A percentile compares a stretch with the other conserved stretches of the same genome.
Evolutionary conservation across 257 asterid species (phyloP).

Genomic region (Solanum bulbocastanum): DNA sequence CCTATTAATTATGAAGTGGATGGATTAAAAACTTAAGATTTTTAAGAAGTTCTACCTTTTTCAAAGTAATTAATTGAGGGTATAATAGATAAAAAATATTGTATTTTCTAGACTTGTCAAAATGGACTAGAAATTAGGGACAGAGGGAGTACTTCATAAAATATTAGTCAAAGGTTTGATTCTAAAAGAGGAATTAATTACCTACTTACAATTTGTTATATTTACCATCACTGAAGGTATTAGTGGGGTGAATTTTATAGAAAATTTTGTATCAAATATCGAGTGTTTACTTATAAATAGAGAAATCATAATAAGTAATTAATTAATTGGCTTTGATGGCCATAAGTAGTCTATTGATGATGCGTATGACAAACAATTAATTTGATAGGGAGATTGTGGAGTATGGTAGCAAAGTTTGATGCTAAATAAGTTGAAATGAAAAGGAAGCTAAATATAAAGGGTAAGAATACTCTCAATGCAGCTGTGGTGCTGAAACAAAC

Average conservation of each 20-base stretch:
- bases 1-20: no score
- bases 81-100: no score
- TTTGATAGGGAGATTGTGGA: background rate
- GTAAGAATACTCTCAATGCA: background rate
- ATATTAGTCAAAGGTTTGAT: no score
- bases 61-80: no score
- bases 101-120: no score
- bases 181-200: background rate
- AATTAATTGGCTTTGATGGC: background rate
- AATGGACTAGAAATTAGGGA: no score
- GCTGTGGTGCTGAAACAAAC: background rate
- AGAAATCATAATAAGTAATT: background rate
- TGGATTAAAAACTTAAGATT: no score
- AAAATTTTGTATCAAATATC: background rate
- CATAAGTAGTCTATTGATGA: background rate
- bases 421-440: background rate
- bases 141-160: no score
- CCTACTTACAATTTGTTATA: background rate
- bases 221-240: background rate
- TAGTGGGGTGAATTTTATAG: background rate
- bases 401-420: background rate
- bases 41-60: no score
- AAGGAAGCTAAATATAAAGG: background rate
- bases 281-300: background rate
- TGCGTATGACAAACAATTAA: background rate